Evolutionary conservation across 2,329 filamentous ascomycete species (phyloP).

Genomic region (Fusarium tupiense): DNA sequence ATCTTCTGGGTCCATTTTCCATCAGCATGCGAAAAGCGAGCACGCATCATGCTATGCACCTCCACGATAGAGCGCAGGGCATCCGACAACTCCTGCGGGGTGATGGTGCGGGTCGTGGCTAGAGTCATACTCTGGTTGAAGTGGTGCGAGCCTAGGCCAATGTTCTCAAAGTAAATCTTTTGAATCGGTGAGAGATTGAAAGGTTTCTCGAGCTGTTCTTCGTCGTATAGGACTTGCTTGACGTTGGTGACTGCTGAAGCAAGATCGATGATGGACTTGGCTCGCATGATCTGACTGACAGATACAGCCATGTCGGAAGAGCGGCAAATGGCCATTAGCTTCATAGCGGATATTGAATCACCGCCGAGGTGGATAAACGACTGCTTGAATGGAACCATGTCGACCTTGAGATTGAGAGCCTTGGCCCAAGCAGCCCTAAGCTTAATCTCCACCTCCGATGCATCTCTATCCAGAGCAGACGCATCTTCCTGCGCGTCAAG

Average conservation of each 20-base stretch:
- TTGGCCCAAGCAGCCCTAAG: slow-evolving; percentile 26
- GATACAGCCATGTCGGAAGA: slow-evolving; percentile 23
- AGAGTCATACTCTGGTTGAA: slow-evolving; percentile 36
- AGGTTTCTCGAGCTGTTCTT: neutral
- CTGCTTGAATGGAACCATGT: slow-evolving; percentile 22
- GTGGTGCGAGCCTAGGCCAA: slow-evolving; percentile 1
- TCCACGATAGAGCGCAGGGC: slow-evolving; percentile 14
- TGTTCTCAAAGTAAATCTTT: slow-evolving; percentile 20
- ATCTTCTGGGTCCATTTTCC: slow-evolving; percentile 18
- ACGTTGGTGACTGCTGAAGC: slow-evolving; percentile 8
- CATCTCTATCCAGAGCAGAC: slow-evolving; percentile 15
- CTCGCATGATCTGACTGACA: slow-evolving; percentile 32
- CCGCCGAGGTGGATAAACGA: slow-evolving; percentile 34
- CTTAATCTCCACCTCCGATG: slow-evolving; percentile 1
- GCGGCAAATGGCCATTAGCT: slow-evolving; percentile 34
- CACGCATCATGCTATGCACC: slow-evolving; percentile 33
- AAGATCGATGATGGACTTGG: slow-evolving; percentile 36
- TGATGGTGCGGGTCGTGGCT: neutral
- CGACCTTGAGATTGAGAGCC: neutral
- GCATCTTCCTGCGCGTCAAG: slow-evolving; percentile 13
- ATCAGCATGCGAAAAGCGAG: neutral
- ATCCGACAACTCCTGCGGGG: neutral
- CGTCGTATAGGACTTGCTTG: neutral
- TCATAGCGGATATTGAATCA: slow-evolving; percentile 36
- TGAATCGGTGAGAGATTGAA: slow-evolving; percentile 24